phyloP scores from a whole-genome alignment of 2,329 filamentous ascomycete genomes.

The Verticillium klebahnii region DNA sequence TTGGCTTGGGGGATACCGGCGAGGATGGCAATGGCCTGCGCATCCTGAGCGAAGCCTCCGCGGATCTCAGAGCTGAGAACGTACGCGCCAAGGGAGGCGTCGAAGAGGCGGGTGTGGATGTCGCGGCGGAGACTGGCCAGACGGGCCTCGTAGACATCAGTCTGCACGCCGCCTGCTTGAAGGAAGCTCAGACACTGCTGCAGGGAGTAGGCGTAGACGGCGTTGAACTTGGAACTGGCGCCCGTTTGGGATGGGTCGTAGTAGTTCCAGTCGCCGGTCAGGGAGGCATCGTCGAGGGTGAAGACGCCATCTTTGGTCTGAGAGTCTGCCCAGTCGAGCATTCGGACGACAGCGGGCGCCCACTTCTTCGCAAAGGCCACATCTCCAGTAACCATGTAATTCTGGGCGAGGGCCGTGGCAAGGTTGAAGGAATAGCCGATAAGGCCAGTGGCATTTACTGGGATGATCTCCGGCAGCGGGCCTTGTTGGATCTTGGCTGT shows the following conservation, averaged over 20 bases:
- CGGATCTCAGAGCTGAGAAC: constrained; percentile 8
- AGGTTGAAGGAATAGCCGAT: constrained; percentile 30
- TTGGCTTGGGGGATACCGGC: constrained; percentile 16
- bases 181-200: constrained; percentile 19
- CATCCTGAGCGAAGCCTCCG: constrained; percentile 21
- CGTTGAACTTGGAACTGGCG: constrained; percentile 25
- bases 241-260: constrained; percentile 25
- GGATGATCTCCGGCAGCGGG: constrained; percentile 13
- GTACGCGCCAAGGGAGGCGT: constrained; percentile 18
- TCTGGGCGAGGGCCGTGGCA: constrained; percentile 21
- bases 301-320: constrained; percentile 20
- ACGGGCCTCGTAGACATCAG: constrained; percentile 14
- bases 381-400: constrained; percentile 23
- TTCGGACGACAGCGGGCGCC: constrained; percentile 19
- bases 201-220: constrained; percentile 24
- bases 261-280: constrained; percentile 29
- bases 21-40: constrained; percentile 25
- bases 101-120: constrained; percentile 20
- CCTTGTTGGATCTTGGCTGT: constrained; percentile 26
- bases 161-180: constrained; percentile 15
- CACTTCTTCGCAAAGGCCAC: constrained; percentile 18
- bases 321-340: constrained; percentile 29
- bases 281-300: constrained; percentile 18
- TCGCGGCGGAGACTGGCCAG: constrained; percentile 18
- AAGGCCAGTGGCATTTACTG: constrained; percentile 23